Conservation (phyloP, 192 early-diverging fungal species). For the Gaertneriomyces sp. region DNA sequence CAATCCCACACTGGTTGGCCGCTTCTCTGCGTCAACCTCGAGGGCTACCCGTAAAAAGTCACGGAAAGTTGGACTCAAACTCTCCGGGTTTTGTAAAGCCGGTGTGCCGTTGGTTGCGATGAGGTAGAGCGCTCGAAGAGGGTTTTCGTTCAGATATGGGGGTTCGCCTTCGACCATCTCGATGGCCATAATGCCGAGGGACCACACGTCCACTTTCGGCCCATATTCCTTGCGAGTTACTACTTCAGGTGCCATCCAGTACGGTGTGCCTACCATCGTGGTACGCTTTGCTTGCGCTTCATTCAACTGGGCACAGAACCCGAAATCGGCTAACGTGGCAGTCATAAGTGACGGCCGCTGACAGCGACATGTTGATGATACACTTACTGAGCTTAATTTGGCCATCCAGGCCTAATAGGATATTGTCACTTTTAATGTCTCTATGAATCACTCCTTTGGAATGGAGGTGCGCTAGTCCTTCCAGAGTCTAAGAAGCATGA, state of each 20-base stretch:
- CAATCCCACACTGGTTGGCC: slow-evolving; percentile 74
- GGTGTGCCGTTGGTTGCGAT: slow-evolving; percentile 97
- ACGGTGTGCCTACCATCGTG: slow-evolving; percentile 52
- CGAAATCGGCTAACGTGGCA: slow-evolving; percentile 72
- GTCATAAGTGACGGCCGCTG: background rate
- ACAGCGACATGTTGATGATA: background rate
- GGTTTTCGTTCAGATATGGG: slow-evolving; percentile 92
- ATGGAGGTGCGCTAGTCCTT: slow-evolving; percentile 62
- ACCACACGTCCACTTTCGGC: slow-evolving; percentile 78
- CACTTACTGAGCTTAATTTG: slow-evolving; percentile 71
- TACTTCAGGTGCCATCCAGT: slow-evolving; percentile 58
- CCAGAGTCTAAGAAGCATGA: slow-evolving; percentile 42
- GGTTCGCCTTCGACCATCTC: slow-evolving; percentile 98
- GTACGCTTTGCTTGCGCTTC: slow-evolving; percentile 76
- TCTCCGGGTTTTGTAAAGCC: slow-evolving; percentile 81
- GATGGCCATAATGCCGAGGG: slow-evolving; percentile 93
- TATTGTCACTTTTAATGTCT: slow-evolving; percentile 68
- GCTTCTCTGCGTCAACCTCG: slow-evolving; percentile 80
- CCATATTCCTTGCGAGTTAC: slow-evolving; percentile 66
- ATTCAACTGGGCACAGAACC: slow-evolving; percentile 88
- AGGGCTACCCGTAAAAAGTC: slow-evolving; percentile 84
- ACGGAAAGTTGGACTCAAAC: slow-evolving; percentile 71
- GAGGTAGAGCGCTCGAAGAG: slow-evolving; percentile 89
- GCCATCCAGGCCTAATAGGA: slow-evolving; percentile 61
- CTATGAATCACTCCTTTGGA: slow-evolving; percentile 66